Evolutionary conservation across 768 basidiomycete genomes (phyloP), one percentile per base, ranked within the genome.

Genomic region (Macrocybe gigantea): DNA sequence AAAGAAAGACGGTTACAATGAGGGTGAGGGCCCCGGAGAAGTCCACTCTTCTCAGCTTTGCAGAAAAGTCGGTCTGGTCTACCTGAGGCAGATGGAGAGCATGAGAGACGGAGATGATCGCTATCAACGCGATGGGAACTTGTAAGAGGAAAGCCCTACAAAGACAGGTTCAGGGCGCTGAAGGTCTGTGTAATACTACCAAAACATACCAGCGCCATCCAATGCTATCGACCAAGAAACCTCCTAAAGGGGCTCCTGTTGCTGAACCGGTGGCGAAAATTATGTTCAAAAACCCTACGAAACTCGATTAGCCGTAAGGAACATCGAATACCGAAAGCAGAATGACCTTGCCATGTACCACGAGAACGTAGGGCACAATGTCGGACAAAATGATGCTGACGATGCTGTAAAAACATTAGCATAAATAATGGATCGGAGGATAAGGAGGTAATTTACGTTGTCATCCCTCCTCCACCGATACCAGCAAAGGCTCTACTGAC

Each of bases 371-470:
- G 66, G 83, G 80, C 1, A 83, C 76, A 12, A 84, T 66, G 52
- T 85, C 84, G 3, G 80, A 82, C 62, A 85, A 72, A 34, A 85
- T 75, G 47, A 86, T 85, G 46, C 77, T 79, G 11, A 76, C 77
- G 30, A 84, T 65, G 1, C 81, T 83, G 56, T 1, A 13, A 31
- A 30, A 22, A 40, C 12, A 33, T 29, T n/a, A 29, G 13, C 3
- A 7, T 44, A 32, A 36, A 8, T 11, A 11, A 12, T 12, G 7
- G 10, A 30, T 14, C 5, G 9, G 29, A 7, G 36, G 15, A 44
- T 9, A 41, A 37, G 34, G 12, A 10, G 14, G 4, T 15, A 0
- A 69, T 77, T 51, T 55, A 82, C 82, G 81, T 79, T 52, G 74
- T 68, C 73, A 83, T 80, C 2, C 81, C 82, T 5, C 76, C 80